Base-by-base conservation (phyloP, 108 stramenopile genomes). In the Asterionellopsis glacialis region DNA sequence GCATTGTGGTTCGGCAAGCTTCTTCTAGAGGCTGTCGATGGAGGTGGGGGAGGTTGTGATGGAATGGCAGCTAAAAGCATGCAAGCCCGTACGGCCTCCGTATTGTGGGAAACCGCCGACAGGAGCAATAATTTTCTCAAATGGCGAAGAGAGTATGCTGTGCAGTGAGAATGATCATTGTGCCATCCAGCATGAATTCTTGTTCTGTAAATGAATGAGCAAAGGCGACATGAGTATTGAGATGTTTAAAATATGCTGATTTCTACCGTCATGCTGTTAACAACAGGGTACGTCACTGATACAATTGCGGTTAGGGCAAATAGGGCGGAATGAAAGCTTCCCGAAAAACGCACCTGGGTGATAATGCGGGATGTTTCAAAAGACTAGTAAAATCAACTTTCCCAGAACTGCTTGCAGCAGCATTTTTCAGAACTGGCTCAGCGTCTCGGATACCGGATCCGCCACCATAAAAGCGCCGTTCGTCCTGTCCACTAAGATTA, bases 101-200 rank as follows among this genome's bases (percentile, higher is more conserved):
- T 55, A 64, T 86, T 87, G 57, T 87, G 70, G 4, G 91, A 79
- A 11, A 87, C 71, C n/a, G 87, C 85, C 22, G 79, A 69, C 33
- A 93, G 42, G 12, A 93, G 45, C 25, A 93, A 55, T 18, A 89
- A 62, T 55, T 93, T 87, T 47, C 91, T 65, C 55, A 93, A 71
- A 62, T 93, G 91, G 1, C 86, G 79, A 11, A 90, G 53, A 7
- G 89, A 52, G 59, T 83, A 93, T 38, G 77, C 70, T 25, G 86
- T 84, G 52, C 83, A 93, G 23, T 87, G 74, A 24, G 75, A 76
- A 65, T 91, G 82, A 57, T 87, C 86, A 53, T 90, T 75, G 67
- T 80, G 82, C 72, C 70, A 83, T 28, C 82, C 84, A 24, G 89
- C 83, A 51, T 90, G 80, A 11, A 84, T 65, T 18, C 82, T 76